phyloP scores from a whole-genome alignment of 441 rosid species.

The Populus hybrid region DNA sequence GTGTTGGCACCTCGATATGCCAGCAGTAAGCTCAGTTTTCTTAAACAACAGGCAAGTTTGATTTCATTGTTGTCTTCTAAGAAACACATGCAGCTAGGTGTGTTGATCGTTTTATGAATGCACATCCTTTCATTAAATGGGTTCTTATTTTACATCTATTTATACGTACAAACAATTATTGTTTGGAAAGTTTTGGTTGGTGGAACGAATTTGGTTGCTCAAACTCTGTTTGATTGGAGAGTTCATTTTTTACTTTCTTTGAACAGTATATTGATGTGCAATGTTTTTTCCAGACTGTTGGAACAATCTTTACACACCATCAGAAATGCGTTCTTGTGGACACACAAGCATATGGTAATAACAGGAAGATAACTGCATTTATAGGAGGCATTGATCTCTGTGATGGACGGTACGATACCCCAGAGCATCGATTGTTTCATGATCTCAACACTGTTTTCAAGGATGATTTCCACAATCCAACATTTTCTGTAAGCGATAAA shows the following conservation, averaged over 20 bases:
- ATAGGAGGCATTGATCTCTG: conserved; percentile 81
- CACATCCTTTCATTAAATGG: neutral
- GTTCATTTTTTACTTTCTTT: no score
- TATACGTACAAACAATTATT: neutral
- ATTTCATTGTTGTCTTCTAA: neutral
- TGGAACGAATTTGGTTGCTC: neutral
- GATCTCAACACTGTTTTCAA: conserved; percentile 58
- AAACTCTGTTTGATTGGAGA: neutral
- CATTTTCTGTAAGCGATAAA: conserved; percentile 40
- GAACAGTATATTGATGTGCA: no score
- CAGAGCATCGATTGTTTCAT: conserved; percentile 48
- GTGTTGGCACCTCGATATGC: conserved; percentile 3
- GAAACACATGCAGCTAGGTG: no score
- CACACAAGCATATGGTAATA: conserved; percentile 51
- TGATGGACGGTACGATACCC: conserved; percentile 84
- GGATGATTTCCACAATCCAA: conserved; percentile 82
- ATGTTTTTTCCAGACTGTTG: conserved; percentile 43
- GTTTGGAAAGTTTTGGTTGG: neutral
- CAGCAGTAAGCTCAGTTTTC: neutral
- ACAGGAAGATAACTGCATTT: conserved; percentile 68
- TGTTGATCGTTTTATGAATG: no score
- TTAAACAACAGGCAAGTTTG: conserved; percentile 5
- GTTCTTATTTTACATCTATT: neutral
- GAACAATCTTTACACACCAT: conserved; percentile 74
- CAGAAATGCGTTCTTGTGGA: conserved; percentile 78